Base-by-base conservation (phyloP, 1,139 yeast species). In the Yarrowia galli region DNA sequence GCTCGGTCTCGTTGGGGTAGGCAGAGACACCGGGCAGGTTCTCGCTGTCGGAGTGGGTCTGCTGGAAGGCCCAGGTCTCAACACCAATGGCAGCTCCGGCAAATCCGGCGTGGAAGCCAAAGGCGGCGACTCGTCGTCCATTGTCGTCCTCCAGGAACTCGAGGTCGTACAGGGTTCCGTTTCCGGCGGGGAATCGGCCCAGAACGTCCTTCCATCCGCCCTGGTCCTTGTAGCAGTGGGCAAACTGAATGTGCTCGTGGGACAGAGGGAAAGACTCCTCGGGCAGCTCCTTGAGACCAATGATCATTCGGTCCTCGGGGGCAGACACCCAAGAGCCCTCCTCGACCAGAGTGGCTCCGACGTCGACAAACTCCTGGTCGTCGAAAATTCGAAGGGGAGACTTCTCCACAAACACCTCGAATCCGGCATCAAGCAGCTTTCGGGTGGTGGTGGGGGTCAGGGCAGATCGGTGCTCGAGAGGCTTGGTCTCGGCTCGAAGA, bases 91-190 rank as follows among this genome's bases (percentile, higher is more conserved):
- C 99, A 63, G 99, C 98, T 75, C 99, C 99, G 16, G 98, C 99
- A 77, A 96, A 95, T 28, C 99, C 99, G 63, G 99, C 99, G 78
- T 95, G 95, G 83, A 87, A 96, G 20, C 99, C 99, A 77, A 95
- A 95, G 16, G 99, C 99, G 64, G 99, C 99, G 49, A 96, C 99
- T 81, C 99, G 89, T 83, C 98, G 90, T 45, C 98, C 98, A 76
- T 87, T 88, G 73, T 91, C 98, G 77, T 95, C 92, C 79, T 91
- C 96, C 77, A 96, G 84, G 77, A 95, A 95, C 81, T 96, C 99
- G 74, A 95, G 82, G 78, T 96, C 99, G 78, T 95, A 95, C 72
- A 95, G 85, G 13, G 86, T 84, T 73, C 99, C 98, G 69, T 89
- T 86, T 63, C 99, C 99, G 58, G 85, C 88, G 68, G 96, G 96